phyloP scores from a whole-genome alignment of 139 green algal species.

The Desmodesmus armatus region DNA sequence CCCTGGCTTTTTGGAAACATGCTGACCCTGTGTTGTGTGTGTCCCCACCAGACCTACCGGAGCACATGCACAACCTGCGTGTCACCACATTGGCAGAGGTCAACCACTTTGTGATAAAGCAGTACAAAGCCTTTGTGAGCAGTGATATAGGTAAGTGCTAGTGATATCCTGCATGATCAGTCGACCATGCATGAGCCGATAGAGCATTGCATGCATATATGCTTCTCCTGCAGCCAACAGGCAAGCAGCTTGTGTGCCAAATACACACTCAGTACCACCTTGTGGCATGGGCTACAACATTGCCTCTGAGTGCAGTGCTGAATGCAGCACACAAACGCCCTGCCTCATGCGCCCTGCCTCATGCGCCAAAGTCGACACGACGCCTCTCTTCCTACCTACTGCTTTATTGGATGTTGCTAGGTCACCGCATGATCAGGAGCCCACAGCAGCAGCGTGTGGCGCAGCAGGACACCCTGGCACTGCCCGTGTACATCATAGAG shows the following conservation, averaged over 20 bases:
- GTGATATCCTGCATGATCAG: neutral
- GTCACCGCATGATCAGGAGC: neutral
- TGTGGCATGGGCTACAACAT: neutral
- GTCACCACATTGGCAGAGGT: neutral
- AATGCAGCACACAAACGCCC: neutral
- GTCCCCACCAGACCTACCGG: slow-evolving; percentile 15
- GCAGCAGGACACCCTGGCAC: slow-evolving; percentile 10
- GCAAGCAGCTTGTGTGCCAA: neutral
- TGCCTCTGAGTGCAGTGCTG: too few relatives aligned
- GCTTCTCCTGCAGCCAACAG: neutral
- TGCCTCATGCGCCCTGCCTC: neutral
- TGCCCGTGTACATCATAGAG: slow-evolving; percentile 30
- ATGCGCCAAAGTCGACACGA: neutral
- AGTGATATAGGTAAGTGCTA: slow-evolving; percentile 2
- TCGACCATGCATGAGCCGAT: too few relatives aligned
- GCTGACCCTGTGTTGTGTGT: neutral
- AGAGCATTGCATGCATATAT: too few relatives aligned
- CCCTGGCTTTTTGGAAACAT: too few relatives aligned
- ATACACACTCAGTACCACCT: neutral
- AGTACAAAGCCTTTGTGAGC: slow-evolving; percentile 13
- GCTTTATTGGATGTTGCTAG: slow-evolving; percentile 12
- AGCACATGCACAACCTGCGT: slow-evolving; percentile 19
- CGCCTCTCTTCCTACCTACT: neutral
- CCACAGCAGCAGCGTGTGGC: neutral
- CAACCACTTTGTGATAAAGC: slow-evolving; percentile 29